Base-by-base conservation (phyloP, 176 grass and related monocot genomes). In the Carex parvula region DNA sequence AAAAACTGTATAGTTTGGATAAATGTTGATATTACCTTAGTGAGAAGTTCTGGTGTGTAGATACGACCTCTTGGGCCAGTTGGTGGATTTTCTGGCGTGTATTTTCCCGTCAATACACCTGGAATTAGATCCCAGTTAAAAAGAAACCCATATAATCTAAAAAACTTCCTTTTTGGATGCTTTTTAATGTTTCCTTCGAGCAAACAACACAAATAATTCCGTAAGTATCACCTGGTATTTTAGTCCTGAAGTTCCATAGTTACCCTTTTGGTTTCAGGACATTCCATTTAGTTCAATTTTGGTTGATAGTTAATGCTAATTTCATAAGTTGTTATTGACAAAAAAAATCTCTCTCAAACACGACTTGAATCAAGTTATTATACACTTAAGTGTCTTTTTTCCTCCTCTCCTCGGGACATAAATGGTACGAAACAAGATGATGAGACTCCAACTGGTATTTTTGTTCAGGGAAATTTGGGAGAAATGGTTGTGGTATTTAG, bases 101-200 rank as follows among this genome's bases (percentile, higher is more conserved):
- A 94, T 56, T 94, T 94, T 41, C 92, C 92, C 13, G 90, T 90
- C 68, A 94, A 83, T 37, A 71, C 84, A 86, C 92, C 92, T 94
- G 88, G 30, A 86, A 69, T 48, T 74, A 48, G 4, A 52, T 52
- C 18, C n/a, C 8, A 30, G 8, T 58, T 44, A 22, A 84, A 68
- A 41, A 9, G 4, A 67, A 69, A 88, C 24, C 17, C 32, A 72
- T 50, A 24, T 12, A 48, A 3, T n/a, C 69, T 22, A 44, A 8
- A 3, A 48, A 48, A 48, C n/a, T 42, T 21, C 39, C 1, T 48
- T 46, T 46, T 1, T 72, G 17, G 14, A 20, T 70, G 69, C 4
- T 10, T 72, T 44, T 21, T 65, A 33, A 33, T 35, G 65, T 69
- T 69, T 33, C 11, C 17, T 69, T 67, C 0, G 3, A 18, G 16